Evolutionary conservation across 805 yeast genomes (phyloP).

Genomic region (Candida succiphila): DNA sequence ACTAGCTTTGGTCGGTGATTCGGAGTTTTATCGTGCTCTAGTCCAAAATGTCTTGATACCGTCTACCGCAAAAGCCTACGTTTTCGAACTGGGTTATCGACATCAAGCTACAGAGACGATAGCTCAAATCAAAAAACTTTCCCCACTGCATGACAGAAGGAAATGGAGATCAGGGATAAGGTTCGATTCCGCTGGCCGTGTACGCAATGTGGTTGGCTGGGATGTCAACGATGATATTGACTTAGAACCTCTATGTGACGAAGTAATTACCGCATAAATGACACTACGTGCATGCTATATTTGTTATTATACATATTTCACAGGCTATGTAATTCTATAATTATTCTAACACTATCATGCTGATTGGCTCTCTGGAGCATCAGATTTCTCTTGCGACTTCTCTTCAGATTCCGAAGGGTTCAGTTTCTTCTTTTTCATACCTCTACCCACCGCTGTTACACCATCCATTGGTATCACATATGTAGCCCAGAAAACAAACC

Average conservation of each 20-base stretch:
- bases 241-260: conserved; percentile 7
- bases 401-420: conserved; percentile 2
- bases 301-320: background rate
- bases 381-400: background rate
- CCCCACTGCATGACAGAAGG: conserved; percentile 2
- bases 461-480: conserved; percentile 64
- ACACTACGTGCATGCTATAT: background rate
- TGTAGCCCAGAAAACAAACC: conserved; percentile 71
- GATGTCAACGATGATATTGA: conserved; percentile 4
- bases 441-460: conserved; percentile 62
- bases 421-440: conserved; percentile 33
- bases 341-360: too few species aligned
- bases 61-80: conserved; percentile 41
- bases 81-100: conserved; percentile 67
- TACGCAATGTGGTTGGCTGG: conserved; percentile 64
- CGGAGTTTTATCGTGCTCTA: conserved; percentile 59
- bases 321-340: too few species aligned
- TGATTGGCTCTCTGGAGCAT: too few species aligned
- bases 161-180: conserved; percentile 35
- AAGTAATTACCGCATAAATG: conserved; percentile 1
- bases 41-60: conserved; percentile 31
- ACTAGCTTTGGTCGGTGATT: conserved; percentile 69
- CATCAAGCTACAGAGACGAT: conserved; percentile 42
- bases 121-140: background rate
- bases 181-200: conserved; percentile 39